Base-by-base conservation (phyloP, 2,329 filamentous ascomycete genomes). In the Diaporthe vaccinii region DNA sequence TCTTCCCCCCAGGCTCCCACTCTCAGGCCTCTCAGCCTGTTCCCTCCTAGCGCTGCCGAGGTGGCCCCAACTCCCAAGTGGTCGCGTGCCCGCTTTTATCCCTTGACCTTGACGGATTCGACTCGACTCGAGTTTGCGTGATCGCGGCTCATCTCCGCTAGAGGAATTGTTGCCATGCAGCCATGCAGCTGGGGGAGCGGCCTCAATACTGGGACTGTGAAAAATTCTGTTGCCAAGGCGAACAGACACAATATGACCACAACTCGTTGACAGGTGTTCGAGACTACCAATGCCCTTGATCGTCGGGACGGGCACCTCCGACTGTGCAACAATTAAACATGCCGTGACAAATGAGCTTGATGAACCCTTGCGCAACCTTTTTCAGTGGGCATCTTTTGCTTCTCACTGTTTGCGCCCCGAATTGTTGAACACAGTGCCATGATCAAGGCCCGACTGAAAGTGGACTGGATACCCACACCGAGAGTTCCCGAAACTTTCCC, bases 71-170 rank as follows among this genome's bases (percentile, higher is more conserved):
- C 20, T 49, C 28, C 28, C 44, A 36, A 31, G 28, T 49, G 62
- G 46, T 68, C 62, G 62, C 62, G 62, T 68, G 62, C 62, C 62
- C 62, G 25, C 62, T 53, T 67, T 68, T 39, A 39, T 68, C 44
- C 44, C 62, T 68, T 34, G 62, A 25, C 62, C 22, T 68, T 68
- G 28, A n/a, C 28, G 20, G 44, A 36, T n/a, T 51, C 62, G 31
- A 53, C 22, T 68, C 31, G 46, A 39, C 31, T 53, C 62, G 62
- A 53, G 41, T 41, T 53, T 68, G 65, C 65, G 46, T 69, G 65
- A 55, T 69, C 49, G 49, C 65, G 65, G 65, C 34, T 69, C n/a
- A 69, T 69, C 65, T 69, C 65, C 65, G 65, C 49, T 34, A 53
- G 28, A 28, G 34, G 49, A 53, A 69, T 53, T 8, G 31, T 25